Base-by-base conservation (phyloP, 2,329 filamentous ascomycete genomes). In the Fusarium transvaalense region DNA sequence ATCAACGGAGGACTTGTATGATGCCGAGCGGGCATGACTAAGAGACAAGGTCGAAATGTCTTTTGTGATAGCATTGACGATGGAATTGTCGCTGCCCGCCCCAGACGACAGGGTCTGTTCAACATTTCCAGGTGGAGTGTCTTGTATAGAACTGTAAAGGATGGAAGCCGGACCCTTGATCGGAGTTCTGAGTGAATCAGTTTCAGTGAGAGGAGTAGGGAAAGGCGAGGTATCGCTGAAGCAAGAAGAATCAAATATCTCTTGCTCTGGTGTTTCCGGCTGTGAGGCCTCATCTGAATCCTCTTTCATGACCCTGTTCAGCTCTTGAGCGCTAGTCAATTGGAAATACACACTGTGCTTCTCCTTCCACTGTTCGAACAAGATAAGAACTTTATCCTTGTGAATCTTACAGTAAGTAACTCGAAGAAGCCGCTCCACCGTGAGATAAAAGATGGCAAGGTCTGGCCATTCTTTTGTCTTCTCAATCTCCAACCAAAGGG, bases 171-270 rank as follows among this genome's bases (percentile, higher is more conserved):
- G 35, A 12, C 43, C 56, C 29, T 69, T 60, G 12, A 9, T 14
- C 2, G 41, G 37, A 13, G 35, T 54, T 35, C 15, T 29, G 2
- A 34, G 35, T 10, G 39, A 39, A 10, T 43, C 35, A 7, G 51
- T 13, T 27, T 34, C 38, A 1, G 46, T 13, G 14, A 54, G 48
- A 37, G 52, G 66, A 12, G 61, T 66, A 4, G 66, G 61, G 27
- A 54, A 42, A 19, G 56, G 65, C 12, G 61, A 61, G 6, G 13
- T 15, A 5, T 69, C 35, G 17, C 12, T 45, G 13, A 12, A 34
- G 12, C 19, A 14, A 19, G 61, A 41, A 27, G 41, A 43, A 8
- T 69, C 65, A n/a, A 66, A 52, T 10, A 53, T 19, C n/a, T 51
- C 27, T 38, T 31, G 12, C 5, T 56, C 32, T 38, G 65, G 65